Evolutionary conservation across 352 stramenopile genomes (phyloP), one percentile per base, ranked within the genome.

Genomic region (Pythium folliculosum): DNA sequence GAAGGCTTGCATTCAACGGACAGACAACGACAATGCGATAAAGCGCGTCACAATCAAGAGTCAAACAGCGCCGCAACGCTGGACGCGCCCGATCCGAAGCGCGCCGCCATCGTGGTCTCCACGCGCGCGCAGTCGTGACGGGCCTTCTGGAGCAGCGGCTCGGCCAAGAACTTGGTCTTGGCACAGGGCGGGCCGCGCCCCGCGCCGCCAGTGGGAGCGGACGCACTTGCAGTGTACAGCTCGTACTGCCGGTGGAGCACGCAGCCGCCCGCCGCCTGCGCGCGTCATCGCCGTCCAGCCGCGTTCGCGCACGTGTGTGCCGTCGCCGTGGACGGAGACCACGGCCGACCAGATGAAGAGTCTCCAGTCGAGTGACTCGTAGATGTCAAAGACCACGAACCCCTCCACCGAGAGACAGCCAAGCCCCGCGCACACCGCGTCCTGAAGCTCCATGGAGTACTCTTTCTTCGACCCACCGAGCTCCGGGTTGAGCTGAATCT

Each of bases 201-300:
- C 16, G 17, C 21, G 56, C 27, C 27, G 35, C 32, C 50, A 16
- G 19, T 17, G 7, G 19, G 30, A 6, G 51, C 52, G 9, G 9
- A 12, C 27, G 25, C 19, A 2, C 21, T 32, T 16, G 56, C 14
- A 22, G 30, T 38, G 21, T 37, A 16, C 5, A 63, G 22, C 14
- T 63, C 56, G 44, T 63, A 45, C 38, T 23, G 56, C 2, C 49
- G 21, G 56, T 63, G 56, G 12, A 63, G 25, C 22, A 63, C 56
- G 22, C 56, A 25, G 40, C 22, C 8, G 6, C 4, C 40, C 0
- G 21, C 8, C 8, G 38, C n/a, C 5, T n/a, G 43, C 17, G 4
- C 44, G 23, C 8, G 32, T 25, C 56, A 63, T 40, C 13, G 56
- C 56, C 14, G 56, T 53, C 38, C 56, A 63, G 2, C 56, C 56